Base-by-base conservation (phyloP, 768 basidiomycete species). In the Suillus clintonianus region DNA sequence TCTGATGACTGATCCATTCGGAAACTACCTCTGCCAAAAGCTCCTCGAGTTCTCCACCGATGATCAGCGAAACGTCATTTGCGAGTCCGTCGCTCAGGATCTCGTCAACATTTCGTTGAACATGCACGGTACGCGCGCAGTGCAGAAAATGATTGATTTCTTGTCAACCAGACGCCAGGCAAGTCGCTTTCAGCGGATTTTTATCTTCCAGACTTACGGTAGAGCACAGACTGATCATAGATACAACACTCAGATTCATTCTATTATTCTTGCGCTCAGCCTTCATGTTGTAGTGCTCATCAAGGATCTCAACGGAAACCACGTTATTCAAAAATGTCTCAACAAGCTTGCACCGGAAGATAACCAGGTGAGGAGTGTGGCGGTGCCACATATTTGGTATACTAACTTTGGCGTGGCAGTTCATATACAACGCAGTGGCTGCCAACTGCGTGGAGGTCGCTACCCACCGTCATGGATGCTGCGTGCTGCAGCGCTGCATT, bases 71-170 rank as follows among this genome's bases (percentile, higher is more conserved):
- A 96, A 94, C 72, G 83, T 94, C 39, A 97, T 99, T 62, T 97
- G 97, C 80, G 97, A 99, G 75, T 95, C 94, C 30, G 97, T 99
- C 57, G 94, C 96, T 39, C 92, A 95, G 72, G 97, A 99, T 70
- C 85, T 99, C 57, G 97, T 99, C 71, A 95, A 91, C 74, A 99
- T 99, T 72, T 97, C 95, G 39, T 83, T 99, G 66, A 99, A 99
- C 79, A 99, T 99, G 97, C 97, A 99, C 78, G 97, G 97, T 37
- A 99, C 97, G 37, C 89, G 97, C 65, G 97, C 97, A 32, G 97
- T 99, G 63, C 97, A 99, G 82, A 99, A 99, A 82, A 99, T 99
- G 97, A 97, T 99, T 67, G 97, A 99, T 77, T 99, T 97, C 83
- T 80, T 99, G 73, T 97, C 96, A 24, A 95, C 94, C 60, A 89